Evolutionary conservation across 177 flowering plant species (phyloP), one percentile per base, ranked within the genome.

Genomic region (Telopea speciosissima): DNA sequence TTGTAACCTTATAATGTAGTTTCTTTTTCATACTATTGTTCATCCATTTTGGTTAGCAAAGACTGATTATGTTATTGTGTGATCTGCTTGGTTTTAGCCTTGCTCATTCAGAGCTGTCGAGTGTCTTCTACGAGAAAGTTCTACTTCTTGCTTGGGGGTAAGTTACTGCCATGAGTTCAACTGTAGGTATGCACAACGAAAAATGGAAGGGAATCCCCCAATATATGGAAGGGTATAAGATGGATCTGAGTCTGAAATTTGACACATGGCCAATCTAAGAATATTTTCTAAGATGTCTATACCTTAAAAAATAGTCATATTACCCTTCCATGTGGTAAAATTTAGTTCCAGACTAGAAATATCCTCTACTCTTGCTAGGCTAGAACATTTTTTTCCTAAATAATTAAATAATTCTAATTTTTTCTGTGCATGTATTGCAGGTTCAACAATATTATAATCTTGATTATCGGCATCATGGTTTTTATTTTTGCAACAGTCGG

Each of bases 61-160:
- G 42, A 45, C 63, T 54, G 45, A 52, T 64, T 44, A 52, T 71
- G 62, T 5, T n/a, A 9, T 19, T 66, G 44, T 74, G 40, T 66
- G 65, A 19, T 68, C 68, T 61, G 22, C 33, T 70, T 72, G 76
- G 28, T 79, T 70, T 92, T 28, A 94, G 97, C 80, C 90, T 94
- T 70, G 98, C 98, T 19, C 97, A 93, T 80, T 93, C 98, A 1
- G 98, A 93, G 81, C 78, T 93, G 76, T 93, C 98, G 14, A 85
- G 68, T 62, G 98, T 93, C 14, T 93, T 93, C 83, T 93, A 89
- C 71, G 98, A 93, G 78, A 93, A 92, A 82, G 97, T 92, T 70
- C 86, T 93, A 19, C 73, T 89, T 21, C 93, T 93, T 31, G 90
- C 96, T 40, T 88, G 88, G 94, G 97, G 98, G 98, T 93, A 84